Base-by-base conservation (phyloP, 129 eudicot species). In the Solidago caesia region DNA sequence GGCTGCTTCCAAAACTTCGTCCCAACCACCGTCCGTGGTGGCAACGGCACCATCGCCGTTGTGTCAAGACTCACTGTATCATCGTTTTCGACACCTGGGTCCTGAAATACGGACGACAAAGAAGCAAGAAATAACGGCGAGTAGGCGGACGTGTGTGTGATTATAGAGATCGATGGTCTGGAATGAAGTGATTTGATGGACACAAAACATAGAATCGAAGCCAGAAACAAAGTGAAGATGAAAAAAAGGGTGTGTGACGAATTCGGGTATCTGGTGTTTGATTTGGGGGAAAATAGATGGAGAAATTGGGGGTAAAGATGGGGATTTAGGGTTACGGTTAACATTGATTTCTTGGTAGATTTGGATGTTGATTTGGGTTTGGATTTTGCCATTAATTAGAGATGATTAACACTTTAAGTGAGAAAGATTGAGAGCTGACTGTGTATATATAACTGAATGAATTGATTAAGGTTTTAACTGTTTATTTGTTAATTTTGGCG, bases 1-100 rank as follows among this genome's bases (percentile, higher is more conserved):
- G 93, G 93, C 78, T 90, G 96, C 75, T 59, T 5, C 93, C 93
- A 90, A 65, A 90, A 87, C 56, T 80, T 85, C 13, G 86, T 71
- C n/a, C 69, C 80, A 5, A 51, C 55, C 56, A 71, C 66, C 29
- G 80, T 77, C 21, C 82, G 86, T 1, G 86, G 79, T 16, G 93
- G 96, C 71, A 90, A 69, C 0, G 93, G 96, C 74, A 82, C 82
- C 87, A 85, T 85, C 4, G 75, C 83, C 7, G 83, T 80, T 41
- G 64, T 75, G 11, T 87, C 76, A 43, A 87, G 75, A 8, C 80
- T 83, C 0, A 81, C 76, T 6, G 77, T 67, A 7, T 72, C 72
- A 13, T 74, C 70, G 5, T 52, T 65, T 2, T 14, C 78, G 2
- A 65, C 13, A 55, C 45, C 26, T 5, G 74, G 76, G 44, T 79